phyloP scores from a whole-genome alignment of 306 rosid species.

The Citrullus colocynthis region DNA sequence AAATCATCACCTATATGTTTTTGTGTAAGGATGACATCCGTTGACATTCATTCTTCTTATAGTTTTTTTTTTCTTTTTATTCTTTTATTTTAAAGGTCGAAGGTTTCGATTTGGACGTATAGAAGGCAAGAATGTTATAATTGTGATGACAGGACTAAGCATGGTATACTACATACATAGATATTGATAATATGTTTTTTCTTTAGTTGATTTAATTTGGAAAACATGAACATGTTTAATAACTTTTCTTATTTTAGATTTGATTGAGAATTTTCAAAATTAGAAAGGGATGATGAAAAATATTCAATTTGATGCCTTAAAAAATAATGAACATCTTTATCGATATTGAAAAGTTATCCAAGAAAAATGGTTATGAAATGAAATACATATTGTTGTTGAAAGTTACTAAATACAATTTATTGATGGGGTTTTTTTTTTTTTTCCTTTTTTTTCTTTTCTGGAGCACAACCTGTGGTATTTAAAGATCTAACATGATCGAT shows the following conservation, averaged over 20 bases:
- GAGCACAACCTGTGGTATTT: too few species aligned
- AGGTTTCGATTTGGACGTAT: slow-evolving; percentile 51
- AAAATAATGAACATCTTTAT: neutral
- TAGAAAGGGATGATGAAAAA: neutral
- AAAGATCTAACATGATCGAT: too few species aligned
- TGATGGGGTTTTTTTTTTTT: too few species aligned
- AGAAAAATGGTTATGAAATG: neutral
- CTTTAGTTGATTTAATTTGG: neutral
- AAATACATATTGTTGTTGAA: neutral
- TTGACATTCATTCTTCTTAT: neutral
- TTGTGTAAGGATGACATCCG: neutral
- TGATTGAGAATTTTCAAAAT: neutral
- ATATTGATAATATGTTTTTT: neutral
- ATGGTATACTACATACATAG: slow-evolving; percentile 28
- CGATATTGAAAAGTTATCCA: neutral
- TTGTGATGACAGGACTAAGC: slow-evolving; percentile 56
- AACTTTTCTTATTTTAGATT: neutral
- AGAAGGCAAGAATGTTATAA: slow-evolving; percentile 31
- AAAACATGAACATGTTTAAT: neutral
- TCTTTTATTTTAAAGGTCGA: slow-evolving; percentile 32
- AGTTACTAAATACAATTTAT: too few species aligned
- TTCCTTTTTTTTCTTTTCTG: too few species aligned
- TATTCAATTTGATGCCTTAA: neutral
- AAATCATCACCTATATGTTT: neutral
- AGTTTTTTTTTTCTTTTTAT: neutral